Base-by-base conservation (phyloP, 164 flowering plant genomes). In the Aristolochia californica region DNA sequence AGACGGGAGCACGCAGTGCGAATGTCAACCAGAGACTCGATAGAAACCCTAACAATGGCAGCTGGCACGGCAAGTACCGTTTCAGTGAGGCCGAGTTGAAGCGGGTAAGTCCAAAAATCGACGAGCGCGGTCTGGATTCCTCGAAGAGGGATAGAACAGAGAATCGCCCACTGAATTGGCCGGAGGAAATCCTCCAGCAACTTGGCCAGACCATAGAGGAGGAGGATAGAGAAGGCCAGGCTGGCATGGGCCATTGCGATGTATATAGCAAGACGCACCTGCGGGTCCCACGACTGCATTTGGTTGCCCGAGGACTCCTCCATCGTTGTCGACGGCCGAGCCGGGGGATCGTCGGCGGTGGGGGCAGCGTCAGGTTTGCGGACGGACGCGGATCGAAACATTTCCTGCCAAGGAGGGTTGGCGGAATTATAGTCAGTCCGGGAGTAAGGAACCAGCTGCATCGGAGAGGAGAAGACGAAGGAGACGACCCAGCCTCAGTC, bases 221-320 rank as follows among this genome's bases (percentile, higher is more conserved):
- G 56, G 57, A 84, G 70, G 12, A 84, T 75, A 21, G 85, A 28
- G 53, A 89, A 76, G 8, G 82, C 81, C 2, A 93, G 70, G 47
- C 91, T 87, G 20, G 91, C 95, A 64, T 93, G 99, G 43, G 99
- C 99, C 97, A 89, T 85, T 71, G 99, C 91, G 60, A 93, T 87
- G 81, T 78, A 93, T 16, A 93, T 65, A 14, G 99, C 97, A 26
- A 89, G 84, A 15, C 86, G 75, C 25, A 84, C 84, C 78, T 89
- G 85, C 14, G 91, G 78, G 23, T 16, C 60, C 21, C 34, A 44
- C 30, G 79, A 5, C 26, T 34, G 20, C 15, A 18, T 40, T 1
- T 14, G 44, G 24, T 11, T 47, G 51, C 22, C 17, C 51, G 5
- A 21, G n/a, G 20, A 17, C 51, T 16, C 22, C 60, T 44, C 12